Percentiles rank a stretch among this genome's conserved stretches.
These are phyloP conservation scores for Ganoderma sinense DNA, from an alignment of 1,284 basidiomycete species.

Conservation along the genomic window DNA sequence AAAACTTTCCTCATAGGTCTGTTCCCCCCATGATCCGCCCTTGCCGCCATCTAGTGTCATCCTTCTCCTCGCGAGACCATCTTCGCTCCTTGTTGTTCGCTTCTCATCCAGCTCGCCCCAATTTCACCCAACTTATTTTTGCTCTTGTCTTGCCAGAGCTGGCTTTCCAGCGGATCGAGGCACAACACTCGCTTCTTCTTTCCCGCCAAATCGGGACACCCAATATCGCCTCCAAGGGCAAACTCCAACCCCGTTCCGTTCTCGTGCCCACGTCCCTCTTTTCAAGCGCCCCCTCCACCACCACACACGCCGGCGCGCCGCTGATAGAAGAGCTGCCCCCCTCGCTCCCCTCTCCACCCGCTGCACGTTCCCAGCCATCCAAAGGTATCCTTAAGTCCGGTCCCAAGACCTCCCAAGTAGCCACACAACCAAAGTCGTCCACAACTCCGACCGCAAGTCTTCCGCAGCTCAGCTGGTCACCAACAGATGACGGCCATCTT, in stretches of 20 bases:
- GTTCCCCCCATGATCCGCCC: neutral
- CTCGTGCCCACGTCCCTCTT: constrained; percentile 56
- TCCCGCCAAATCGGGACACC: constrained; percentile 72
- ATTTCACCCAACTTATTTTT: neutral
- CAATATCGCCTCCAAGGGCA: constrained; percentile 76
- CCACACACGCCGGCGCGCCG: constrained; percentile 32
- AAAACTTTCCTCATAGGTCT: constrained; percentile 73
- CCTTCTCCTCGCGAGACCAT: constrained; percentile 11
- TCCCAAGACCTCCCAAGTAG: constrained; percentile 10
- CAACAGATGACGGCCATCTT: constrained; percentile 46
- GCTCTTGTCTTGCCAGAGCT: constrained; percentile 54
- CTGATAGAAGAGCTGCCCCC: constrained; percentile 57
- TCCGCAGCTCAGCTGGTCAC: constrained; percentile 50
- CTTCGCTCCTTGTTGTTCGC: constrained; percentile 13
- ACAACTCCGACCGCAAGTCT: constrained; percentile 39
- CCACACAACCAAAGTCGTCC: neutral
- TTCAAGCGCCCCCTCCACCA: constrained; percentile 25
- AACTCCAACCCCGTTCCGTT: constrained; percentile 61
- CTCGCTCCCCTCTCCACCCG: constrained; percentile 12
- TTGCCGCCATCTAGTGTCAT: constrained; percentile 24
- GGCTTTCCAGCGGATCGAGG: constrained; percentile 71
- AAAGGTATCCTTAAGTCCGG: constrained; percentile 50
- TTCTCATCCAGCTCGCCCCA: neutral
- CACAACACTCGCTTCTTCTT: constrained; percentile 59
- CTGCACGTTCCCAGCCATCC: constrained; percentile 26